These are phyloP conservation scores for Cladosporium sphaerospermum DNA, from an alignment of 2,329 filamentous ascomycete species.

Conservation along the genomic window DNA sequence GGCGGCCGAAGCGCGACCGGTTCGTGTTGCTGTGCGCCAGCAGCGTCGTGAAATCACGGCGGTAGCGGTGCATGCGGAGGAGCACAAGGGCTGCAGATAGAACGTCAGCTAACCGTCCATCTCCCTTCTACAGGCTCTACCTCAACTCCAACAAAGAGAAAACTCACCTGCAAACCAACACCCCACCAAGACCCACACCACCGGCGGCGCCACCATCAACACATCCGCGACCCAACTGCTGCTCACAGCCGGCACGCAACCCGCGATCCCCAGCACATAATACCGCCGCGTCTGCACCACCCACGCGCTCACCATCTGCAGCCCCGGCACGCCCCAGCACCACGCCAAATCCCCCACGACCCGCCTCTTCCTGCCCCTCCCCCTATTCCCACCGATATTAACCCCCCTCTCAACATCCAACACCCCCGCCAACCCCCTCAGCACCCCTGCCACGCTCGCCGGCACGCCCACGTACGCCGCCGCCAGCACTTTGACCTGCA, in stretches of 20 bases:
- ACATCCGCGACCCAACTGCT: conserved; percentile 53
- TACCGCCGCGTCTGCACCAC: conserved; percentile 56
- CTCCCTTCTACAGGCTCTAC: background rate
- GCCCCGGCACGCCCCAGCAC: conserved; percentile 50
- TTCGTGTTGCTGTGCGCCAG: conserved; percentile 49
- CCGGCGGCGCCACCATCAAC: conserved; percentile 51
- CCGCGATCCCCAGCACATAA: conserved; percentile 51
- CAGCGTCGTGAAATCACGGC: conserved; percentile 51
- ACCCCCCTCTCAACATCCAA: conserved; percentile 52
- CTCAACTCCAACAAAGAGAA: too few species aligned
- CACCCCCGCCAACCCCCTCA: conserved; percentile 53
- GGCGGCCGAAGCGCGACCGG: conserved; percentile 56
- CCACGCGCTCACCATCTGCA: conserved; percentile 50
- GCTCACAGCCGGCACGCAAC: conserved; percentile 51
- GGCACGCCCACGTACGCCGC: conserved; percentile 48
- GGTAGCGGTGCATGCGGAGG: conserved; percentile 55
- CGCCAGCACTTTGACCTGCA: conserved; percentile 54
- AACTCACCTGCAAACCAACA: conserved; percentile 52
- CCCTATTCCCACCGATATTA: too few species aligned
- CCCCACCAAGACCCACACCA: conserved; percentile 48
- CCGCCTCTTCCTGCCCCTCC: conserved; percentile 43
- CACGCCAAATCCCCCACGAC: conserved; percentile 48
- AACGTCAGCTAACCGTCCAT: conserved; percentile 9
- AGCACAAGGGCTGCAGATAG: conserved; percentile 48
- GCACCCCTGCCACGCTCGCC: conserved; percentile 51